Evolutionary conservation across 140 eudicot genomes (phyloP).

Genomic region (Artemisia princeps): DNA sequence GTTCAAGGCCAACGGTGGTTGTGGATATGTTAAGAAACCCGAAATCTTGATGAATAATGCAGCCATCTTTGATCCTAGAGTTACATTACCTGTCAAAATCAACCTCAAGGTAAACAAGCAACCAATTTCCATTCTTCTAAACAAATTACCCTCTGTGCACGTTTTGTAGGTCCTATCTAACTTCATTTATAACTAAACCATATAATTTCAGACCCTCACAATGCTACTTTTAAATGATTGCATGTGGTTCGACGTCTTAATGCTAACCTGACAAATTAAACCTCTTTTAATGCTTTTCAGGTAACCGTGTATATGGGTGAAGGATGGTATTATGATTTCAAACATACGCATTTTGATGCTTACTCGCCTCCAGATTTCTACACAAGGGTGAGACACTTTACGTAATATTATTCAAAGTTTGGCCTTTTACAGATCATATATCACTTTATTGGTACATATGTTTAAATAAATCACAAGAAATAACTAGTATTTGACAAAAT

Average conservation of each 20-base stretch:
- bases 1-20: conserved; percentile 93
- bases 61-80: conserved; percentile 58
- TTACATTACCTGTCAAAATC: conserved; percentile 43
- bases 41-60: conserved; percentile 48
- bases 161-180: conserved; percentile 7
- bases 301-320: conserved; percentile 88
- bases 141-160: neutral
- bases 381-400: conserved; percentile 48
- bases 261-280: conserved; percentile 18
- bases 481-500: neutral
- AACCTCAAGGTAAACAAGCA: conserved; percentile 53
- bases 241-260: neutral
- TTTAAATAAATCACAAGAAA: neutral
- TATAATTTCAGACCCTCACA: conserved; percentile 3
- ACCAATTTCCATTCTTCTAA: neutral
- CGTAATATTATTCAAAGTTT: neutral
- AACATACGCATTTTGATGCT: conserved; percentile 66
- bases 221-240: neutral
- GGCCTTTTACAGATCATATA: conserved; percentile 3
- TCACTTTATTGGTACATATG: neutral
- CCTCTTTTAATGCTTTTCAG: conserved; percentile 32
- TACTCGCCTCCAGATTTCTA: conserved; percentile 92
- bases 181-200: neutral
- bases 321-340: conserved; percentile 80
- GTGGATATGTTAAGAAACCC: conserved; percentile 86